phyloP scores from a whole-genome alignment of 2,329 filamentous ascomycete genomes.

The Aspergillus sclerotialis region DNA sequence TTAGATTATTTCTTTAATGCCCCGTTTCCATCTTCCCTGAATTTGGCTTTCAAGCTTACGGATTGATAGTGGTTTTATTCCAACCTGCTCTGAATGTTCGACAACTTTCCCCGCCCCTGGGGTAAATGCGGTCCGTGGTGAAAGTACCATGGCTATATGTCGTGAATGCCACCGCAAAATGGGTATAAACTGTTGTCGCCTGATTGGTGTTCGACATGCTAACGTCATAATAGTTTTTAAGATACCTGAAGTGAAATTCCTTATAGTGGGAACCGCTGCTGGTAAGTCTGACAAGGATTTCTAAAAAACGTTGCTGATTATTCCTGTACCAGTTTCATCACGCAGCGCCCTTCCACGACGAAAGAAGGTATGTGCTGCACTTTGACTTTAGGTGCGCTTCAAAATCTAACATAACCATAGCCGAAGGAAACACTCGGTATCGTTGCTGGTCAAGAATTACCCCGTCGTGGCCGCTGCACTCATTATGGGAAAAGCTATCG shows the following conservation, averaged over 20 bases:
- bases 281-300: slow-evolving; percentile 24
- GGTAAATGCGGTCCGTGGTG: slow-evolving; percentile 65
- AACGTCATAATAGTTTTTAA: slow-evolving; percentile 52
- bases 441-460: slow-evolving; percentile 47
- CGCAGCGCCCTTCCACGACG: slow-evolving; percentile 21
- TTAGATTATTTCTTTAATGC: no score
- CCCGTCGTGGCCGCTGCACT: slow-evolving; percentile 45
- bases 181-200: slow-evolving; percentile 37
- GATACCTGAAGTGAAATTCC: slow-evolving; percentile 70
- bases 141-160: slow-evolving; percentile 67
- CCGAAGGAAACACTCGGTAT: slow-evolving; percentile 49
- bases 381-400: neutral
- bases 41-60: neutral
- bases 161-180: slow-evolving; percentile 74
- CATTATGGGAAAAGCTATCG: slow-evolving; percentile 51
- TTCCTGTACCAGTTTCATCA: slow-evolving; percentile 15
- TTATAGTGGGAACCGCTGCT: slow-evolving; percentile 58
- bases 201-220: neutral
- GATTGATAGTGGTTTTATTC: slow-evolving; percentile 62
- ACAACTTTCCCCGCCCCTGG: slow-evolving; percentile 56
- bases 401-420: slow-evolving; percentile 14
- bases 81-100: slow-evolving; percentile 71
- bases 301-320: slow-evolving; percentile 4
- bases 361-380: slow-evolving; percentile 28
- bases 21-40: no score